Conservation (phyloP, 2,329 filamentous ascomycete species). For the Thermothelomyces thermophilus region DNA sequence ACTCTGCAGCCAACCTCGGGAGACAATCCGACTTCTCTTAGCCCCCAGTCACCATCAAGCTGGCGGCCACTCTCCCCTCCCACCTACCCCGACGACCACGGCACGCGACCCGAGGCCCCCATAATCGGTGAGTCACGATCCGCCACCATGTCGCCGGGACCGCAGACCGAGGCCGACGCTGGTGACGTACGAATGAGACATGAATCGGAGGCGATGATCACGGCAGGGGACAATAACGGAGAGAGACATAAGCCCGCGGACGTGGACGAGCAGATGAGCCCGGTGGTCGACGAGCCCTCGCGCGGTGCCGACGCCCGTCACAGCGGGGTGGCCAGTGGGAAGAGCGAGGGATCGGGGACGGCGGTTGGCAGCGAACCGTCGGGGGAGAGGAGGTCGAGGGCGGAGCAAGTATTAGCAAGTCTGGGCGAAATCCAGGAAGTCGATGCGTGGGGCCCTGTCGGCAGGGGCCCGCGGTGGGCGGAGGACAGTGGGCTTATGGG, state of each 20-base stretch:
- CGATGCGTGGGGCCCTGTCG: slow-evolving; percentile 30
- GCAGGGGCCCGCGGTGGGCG: slow-evolving; percentile 26
- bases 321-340: background rate
- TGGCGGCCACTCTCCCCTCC: slow-evolving; percentile 22
- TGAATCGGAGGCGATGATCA: slow-evolving; percentile 17
- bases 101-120: background rate
- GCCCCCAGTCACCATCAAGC: slow-evolving; percentile 19
- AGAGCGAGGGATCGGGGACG: slow-evolving; percentile 1
- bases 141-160: slow-evolving; percentile 39
- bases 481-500: slow-evolving; percentile 31
- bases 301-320: slow-evolving; percentile 1
- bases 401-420: slow-evolving; percentile 8
- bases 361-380: background rate
- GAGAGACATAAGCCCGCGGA: slow-evolving; percentile 28
- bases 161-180: slow-evolving; percentile 27
- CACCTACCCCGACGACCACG: slow-evolving; percentile 12
- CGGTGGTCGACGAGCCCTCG: slow-evolving; percentile 2
- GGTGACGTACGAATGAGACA: slow-evolving; percentile 15
- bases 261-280: slow-evolving; percentile 21
- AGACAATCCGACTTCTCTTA: slow-evolving; percentile 19
- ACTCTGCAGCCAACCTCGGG: slow-evolving; percentile 25
- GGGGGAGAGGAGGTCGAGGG: slow-evolving; percentile 4
- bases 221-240: slow-evolving; percentile 12
- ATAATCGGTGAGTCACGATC: slow-evolving; percentile 30
- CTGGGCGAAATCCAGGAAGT: slow-evolving; percentile 31